Evolutionary conservation across 495 filamentous ascomycete species (phyloP).

Genomic region (Xylaria flabelliformis): DNA sequence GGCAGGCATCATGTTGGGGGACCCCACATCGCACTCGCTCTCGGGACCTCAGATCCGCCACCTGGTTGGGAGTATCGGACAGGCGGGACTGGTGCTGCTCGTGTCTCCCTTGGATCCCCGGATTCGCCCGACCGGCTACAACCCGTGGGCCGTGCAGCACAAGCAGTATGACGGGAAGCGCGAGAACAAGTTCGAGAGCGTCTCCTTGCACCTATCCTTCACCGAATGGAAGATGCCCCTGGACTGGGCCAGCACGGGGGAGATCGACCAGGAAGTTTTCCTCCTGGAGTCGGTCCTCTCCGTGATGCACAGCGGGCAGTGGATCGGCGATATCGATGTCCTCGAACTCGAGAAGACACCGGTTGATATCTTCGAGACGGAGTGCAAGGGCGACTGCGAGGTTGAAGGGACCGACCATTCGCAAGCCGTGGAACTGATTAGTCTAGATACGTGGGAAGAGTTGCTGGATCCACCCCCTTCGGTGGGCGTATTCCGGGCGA

Average conservation of each 20-base stretch:
- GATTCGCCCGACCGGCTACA: neutral
- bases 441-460: neutral
- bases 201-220: slow-evolving; percentile 46
- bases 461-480: neutral
- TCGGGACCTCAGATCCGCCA: neutral
- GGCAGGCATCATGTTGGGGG: slow-evolving; percentile 36
- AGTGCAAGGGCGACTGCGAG: neutral
- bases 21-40: slow-evolving; percentile 31
- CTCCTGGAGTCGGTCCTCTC: slow-evolving; percentile 44
- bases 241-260: slow-evolving; percentile 28
- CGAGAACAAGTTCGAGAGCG: slow-evolving; percentile 40
- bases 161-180: neutral
- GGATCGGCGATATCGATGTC: slow-evolving; percentile 50
- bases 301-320: slow-evolving; percentile 42
- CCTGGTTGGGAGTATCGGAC: neutral
- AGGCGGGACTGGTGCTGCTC: neutral
- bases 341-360: neutral
- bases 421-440: neutral
- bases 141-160: neutral
- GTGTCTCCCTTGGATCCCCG: neutral
- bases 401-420: neutral
- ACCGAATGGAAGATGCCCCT: slow-evolving; percentile 29
- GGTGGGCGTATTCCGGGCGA: neutral
- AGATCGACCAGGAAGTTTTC: slow-evolving; percentile 35
- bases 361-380: neutral